Percentiles rank a stretch among this genome's conserved stretches.
Conservation (phyloP, 352 stramenopile genomes). For the Phytopythium cucurbitacearum region DNA sequence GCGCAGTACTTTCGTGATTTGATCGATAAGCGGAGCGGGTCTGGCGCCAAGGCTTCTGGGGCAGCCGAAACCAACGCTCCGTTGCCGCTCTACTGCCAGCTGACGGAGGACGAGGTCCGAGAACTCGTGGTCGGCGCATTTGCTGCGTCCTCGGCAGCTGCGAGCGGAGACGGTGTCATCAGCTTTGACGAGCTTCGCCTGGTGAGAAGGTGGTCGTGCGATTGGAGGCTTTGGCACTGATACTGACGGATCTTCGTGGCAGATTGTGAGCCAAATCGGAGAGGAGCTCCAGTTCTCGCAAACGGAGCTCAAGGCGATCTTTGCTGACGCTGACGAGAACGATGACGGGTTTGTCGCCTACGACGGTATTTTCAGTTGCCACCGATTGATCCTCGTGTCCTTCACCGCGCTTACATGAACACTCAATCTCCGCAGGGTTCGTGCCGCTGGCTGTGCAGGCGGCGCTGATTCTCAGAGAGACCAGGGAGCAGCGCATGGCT, state of each 20-base stretch:
- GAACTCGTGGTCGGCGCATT: constrained; percentile 37
- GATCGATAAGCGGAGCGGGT: constrained; percentile 24
- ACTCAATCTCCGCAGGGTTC: constrained; percentile 27
- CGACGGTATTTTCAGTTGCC: constrained; percentile 14
- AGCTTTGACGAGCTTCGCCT: constrained; percentile 39
- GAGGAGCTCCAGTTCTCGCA: constrained; percentile 58
- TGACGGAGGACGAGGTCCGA: constrained; percentile 57
- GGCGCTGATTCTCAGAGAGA: constrained; percentile 38
- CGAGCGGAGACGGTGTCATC: constrained; percentile 33
- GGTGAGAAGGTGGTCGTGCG: constrained; percentile 8
- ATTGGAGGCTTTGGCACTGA: neutral
- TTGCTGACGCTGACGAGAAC: constrained; percentile 62
- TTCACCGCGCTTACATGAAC: too few species aligned
- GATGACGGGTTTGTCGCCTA: constrained; percentile 46
- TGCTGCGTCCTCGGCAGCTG: constrained; percentile 13
- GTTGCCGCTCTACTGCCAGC: constrained; percentile 53
- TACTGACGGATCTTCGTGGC: neutral
- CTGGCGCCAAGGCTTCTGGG: neutral
- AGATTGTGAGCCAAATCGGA: constrained; percentile 32
- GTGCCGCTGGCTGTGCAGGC: constrained; percentile 45
- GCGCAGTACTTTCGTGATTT: constrained; percentile 70
- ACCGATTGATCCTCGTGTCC: too few species aligned
- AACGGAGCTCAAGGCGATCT: constrained; percentile 48
- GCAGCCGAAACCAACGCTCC: constrained; percentile 4
- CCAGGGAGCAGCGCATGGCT: constrained; percentile 33